Evolutionary conservation across 2,329 filamentous ascomycete genomes (phyloP).

Genomic region (Talaromyces islandicus): DNA sequence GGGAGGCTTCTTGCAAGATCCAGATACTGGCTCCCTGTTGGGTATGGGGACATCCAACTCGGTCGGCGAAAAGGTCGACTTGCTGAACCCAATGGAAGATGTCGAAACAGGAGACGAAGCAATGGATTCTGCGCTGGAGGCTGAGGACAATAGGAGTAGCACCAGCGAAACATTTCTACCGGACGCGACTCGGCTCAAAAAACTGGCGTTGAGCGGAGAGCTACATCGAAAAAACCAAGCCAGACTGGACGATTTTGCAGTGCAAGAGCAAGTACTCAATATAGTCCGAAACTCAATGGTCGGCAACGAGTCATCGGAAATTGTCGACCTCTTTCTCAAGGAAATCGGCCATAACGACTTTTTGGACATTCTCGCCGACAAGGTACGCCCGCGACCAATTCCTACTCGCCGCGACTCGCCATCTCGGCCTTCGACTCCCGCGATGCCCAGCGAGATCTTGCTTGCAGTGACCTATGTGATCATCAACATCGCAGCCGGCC

Average conservation of each 20-base stretch:
- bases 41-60: slow-evolving; percentile 55
- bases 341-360: slow-evolving; percentile 70
- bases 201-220: slow-evolving; percentile 55
- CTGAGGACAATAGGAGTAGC: not conserved
- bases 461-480: slow-evolving; percentile 74
- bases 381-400: slow-evolving; percentile 55
- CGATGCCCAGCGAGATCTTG: slow-evolving; percentile 58
- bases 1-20: slow-evolving; percentile 25
- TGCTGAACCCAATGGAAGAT: slow-evolving; percentile 48
- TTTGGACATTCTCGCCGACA: slow-evolving; percentile 73
- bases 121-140: slow-evolving; percentile 25
- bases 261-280: slow-evolving; percentile 87
- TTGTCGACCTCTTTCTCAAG: slow-evolving; percentile 79
- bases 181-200: slow-evolving; percentile 34
- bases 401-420: slow-evolving; percentile 26
- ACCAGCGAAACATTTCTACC: slow-evolving; percentile 27
- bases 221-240: slow-evolving; percentile 62
- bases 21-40: slow-evolving; percentile 27
- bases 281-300: slow-evolving; percentile 86
- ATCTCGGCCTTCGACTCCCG: slow-evolving; percentile 17
- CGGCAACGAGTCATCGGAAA: slow-evolving; percentile 54
- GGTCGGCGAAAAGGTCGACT: slow-evolving; percentile 54
- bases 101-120: slow-evolving; percentile 23
- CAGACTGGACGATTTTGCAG: slow-evolving; percentile 70
- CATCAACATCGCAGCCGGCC: slow-evolving; percentile 80